phyloP scores from a whole-genome alignment of 2,329 filamentous ascomycete species.

The Aspergillus pseudonomiae region DNA sequence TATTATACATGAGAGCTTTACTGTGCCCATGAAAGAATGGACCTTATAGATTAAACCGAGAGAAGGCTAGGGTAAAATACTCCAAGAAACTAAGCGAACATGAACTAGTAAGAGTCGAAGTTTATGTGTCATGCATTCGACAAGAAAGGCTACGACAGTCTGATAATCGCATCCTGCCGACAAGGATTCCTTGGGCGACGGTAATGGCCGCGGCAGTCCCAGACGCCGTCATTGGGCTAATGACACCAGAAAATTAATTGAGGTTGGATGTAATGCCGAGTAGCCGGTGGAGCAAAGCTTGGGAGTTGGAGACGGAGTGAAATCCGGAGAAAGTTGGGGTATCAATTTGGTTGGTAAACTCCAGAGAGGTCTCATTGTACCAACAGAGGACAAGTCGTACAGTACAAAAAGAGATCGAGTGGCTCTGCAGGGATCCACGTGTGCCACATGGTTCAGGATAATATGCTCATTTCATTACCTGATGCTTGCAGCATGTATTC shows the following conservation, averaged over 20 bases:
- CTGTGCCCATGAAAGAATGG: background rate
- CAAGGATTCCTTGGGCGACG: slow-evolving; percentile 15
- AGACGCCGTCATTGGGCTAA: slow-evolving; percentile 15
- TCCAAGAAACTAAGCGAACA: background rate
- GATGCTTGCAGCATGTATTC: background rate
- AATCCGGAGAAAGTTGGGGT: slow-evolving; percentile 10
- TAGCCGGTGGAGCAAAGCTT: slow-evolving; percentile 18
- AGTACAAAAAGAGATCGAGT: background rate
- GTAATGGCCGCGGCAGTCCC: slow-evolving; percentile 13
- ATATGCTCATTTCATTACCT: background rate
- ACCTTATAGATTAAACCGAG: background rate
- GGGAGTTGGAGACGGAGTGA: background rate
- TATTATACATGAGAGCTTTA: background rate
- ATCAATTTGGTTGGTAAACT: background rate
- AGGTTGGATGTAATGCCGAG: slow-evolving; percentile 16
- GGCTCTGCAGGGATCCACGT: background rate
- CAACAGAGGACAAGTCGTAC: background rate
- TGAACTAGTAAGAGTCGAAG: background rate
- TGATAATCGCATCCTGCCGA: slow-evolving; percentile 3
- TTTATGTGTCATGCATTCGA: slow-evolving; percentile 16
- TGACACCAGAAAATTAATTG: background rate
- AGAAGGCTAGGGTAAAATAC: background rate
- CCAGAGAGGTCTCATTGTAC: background rate
- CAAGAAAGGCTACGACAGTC: slow-evolving; percentile 3
- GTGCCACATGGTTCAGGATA: background rate